A percentile compares a stretch with the other conserved stretches of the same genome.
These are phyloP conservation scores for Tausonia pullulans DNA, from an alignment of 1,284 basidiomycete species.

Conservation along the genomic window DNA sequence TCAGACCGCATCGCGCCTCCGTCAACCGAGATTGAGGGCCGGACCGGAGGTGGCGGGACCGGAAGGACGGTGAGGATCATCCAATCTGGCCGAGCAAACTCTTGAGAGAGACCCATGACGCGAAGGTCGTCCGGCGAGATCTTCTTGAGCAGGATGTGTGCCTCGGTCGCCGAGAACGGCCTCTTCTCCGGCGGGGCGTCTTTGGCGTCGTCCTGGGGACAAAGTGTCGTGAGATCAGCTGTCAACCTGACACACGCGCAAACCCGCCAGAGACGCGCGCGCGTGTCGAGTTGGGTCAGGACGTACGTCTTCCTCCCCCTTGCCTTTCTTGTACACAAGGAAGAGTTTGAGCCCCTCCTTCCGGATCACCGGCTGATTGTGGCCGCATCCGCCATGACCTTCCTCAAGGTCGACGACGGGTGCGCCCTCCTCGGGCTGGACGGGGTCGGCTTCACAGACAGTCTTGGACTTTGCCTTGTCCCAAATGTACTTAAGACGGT, in stretches of 20 bases:
- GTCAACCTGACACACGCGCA: neutral
- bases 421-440: constrained; percentile 20
- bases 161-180: constrained; percentile 74
- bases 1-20: constrained; percentile 93
- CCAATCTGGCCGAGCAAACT: constrained; percentile 97
- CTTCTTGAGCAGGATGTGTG: constrained; percentile 86
- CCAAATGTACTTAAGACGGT: constrained; percentile 79
- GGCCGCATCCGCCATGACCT: constrained; percentile 93
- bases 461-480: constrained; percentile 72
- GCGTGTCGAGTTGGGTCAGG: neutral
- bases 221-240: constrained; percentile 8
- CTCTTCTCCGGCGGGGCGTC: constrained; percentile 82
- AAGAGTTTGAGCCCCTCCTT: constrained; percentile 95
- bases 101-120: constrained; percentile 83
- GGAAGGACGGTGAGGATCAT: constrained; percentile 98
- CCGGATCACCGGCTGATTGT: constrained; percentile 76
- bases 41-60: constrained; percentile 94
- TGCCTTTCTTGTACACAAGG: constrained; percentile 86
- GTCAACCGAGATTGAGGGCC: constrained; percentile 92
- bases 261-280: neutral
- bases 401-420: constrained; percentile 25
- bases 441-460: constrained; percentile 62
- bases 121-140: constrained; percentile 83
- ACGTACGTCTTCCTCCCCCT: constrained; percentile 82
- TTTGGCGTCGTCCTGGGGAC: constrained; percentile 54